phyloP scores from a whole-genome alignment of 768 basidiomycete species.

The Lyophyllum atratum region DNA sequence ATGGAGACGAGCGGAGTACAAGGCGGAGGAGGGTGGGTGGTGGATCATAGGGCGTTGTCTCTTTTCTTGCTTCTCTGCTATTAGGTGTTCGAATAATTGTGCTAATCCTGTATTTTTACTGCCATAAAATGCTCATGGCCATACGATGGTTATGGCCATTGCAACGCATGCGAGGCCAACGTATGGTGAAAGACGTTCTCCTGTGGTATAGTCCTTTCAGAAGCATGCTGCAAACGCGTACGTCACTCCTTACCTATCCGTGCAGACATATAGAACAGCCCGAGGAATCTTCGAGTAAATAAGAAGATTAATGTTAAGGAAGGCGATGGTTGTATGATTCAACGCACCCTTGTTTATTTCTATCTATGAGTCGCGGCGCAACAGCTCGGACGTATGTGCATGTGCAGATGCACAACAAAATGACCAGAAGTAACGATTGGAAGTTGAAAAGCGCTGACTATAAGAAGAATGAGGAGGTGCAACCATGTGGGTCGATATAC shows the following conservation, averaged over 20 bases:
- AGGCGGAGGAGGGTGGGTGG: constrained; percentile 31
- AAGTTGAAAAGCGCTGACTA: constrained; percentile 97
- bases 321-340: not conserved
- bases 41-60: constrained; percentile 13
- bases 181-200: constrained; percentile 94
- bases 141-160: constrained; percentile 80
- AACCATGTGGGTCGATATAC: not conserved
- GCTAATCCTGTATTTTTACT: constrained; percentile 31
- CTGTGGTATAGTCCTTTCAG: constrained; percentile 38
- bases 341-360: constrained; percentile 90
- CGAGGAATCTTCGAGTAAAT: constrained; percentile 67
- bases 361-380: constrained; percentile 86
- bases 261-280: constrained; percentile 93
- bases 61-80: constrained; percentile 6
- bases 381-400: constrained; percentile 94
- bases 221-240: not conserved
- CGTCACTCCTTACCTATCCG: constrained; percentile 72
- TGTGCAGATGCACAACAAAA: constrained; percentile 93
- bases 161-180: constrained; percentile 90
- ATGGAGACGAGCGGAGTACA: constrained; percentile 30
- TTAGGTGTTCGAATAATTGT: constrained; percentile 10
- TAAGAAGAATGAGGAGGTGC: not conserved
- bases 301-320: constrained; percentile 1
- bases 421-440: constrained; percentile 90
- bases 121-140: constrained; percentile 15